Evolutionary conservation across 2,329 filamentous ascomycete species (phyloP).

Genomic region (Helotiales sp.): DNA sequence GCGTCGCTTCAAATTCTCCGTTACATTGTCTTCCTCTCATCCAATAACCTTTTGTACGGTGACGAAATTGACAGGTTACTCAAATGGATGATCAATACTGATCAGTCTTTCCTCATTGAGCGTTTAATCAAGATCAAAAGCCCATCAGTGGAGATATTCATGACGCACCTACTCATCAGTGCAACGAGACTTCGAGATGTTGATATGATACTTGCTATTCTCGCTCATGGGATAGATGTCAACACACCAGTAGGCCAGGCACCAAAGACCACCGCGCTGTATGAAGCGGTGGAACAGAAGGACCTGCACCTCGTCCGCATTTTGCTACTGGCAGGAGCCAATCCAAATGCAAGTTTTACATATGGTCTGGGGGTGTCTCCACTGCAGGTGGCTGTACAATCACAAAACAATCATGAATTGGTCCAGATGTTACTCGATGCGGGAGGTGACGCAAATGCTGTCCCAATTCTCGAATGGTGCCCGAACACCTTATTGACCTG

Average conservation of each 20-base stretch:
- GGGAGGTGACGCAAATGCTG: slow-evolving; percentile 13
- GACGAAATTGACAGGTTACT: slow-evolving; percentile 18
- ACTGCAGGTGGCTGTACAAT: slow-evolving; percentile 13
- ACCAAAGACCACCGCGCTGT: slow-evolving; percentile 13
- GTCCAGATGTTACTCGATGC: slow-evolving; percentile 17
- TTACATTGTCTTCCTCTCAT: slow-evolving; percentile 23
- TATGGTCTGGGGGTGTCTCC: slow-evolving; percentile 4
- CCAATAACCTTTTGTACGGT: slow-evolving; percentile 19
- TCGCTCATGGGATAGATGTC: slow-evolving; percentile 17
- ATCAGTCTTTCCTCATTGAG: slow-evolving; percentile 14
- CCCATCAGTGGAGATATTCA: slow-evolving; percentile 21
- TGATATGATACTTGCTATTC: slow-evolving; percentile 7
- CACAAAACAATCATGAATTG: slow-evolving; percentile 12
- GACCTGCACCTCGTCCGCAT: slow-evolving; percentile 8
- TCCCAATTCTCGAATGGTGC: neutral
- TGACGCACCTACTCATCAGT: slow-evolving; percentile 17
- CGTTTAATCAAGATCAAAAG: slow-evolving; percentile 18
- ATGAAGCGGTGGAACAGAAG: neutral
- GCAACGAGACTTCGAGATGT: slow-evolving; percentile 10
- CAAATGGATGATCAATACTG: slow-evolving; percentile 18
- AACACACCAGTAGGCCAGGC: slow-evolving; percentile 10
- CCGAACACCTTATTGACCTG: slow-evolving; percentile 7
- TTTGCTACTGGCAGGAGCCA: slow-evolving; percentile 16
- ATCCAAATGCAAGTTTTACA: slow-evolving; percentile 8
- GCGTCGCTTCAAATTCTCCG: slow-evolving; percentile 22